These are phyloP conservation scores for Saccharomycopsis babjevae DNA, from an alignment of 805 yeast genomes.

Conservation along the genomic window DNA sequence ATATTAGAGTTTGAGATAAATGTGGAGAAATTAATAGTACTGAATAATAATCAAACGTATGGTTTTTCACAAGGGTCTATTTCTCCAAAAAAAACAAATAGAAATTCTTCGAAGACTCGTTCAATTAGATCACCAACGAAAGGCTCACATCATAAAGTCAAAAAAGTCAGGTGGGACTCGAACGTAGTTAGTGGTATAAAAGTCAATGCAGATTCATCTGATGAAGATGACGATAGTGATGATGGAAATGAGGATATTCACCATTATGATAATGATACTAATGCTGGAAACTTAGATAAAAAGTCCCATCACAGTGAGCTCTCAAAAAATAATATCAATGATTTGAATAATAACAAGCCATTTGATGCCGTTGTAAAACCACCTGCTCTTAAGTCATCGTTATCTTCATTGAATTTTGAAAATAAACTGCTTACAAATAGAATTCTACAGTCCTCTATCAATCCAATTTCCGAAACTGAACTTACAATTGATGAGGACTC, in stretches of 20 bases:
- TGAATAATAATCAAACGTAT: slow-evolving; percentile 1
- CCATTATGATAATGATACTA: slow-evolving; percentile 13
- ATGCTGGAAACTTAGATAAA: background rate
- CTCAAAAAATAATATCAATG: background rate
- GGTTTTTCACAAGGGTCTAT: slow-evolving; percentile 16
- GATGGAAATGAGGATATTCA: slow-evolving; percentile 7
- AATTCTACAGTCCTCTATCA: background rate
- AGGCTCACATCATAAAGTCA: slow-evolving; percentile 21
- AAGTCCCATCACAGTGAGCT: background rate
- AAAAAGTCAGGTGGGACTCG: slow-evolving; percentile 40
- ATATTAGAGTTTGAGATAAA: slow-evolving; percentile 15
- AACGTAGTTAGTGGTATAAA: slow-evolving; percentile 20
- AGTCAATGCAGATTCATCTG: slow-evolving; percentile 2
- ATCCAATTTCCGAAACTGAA: background rate
- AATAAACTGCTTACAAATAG: background rate
- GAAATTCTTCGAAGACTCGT: slow-evolving; percentile 11
- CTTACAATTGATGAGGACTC: background rate
- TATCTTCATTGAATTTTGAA: background rate
- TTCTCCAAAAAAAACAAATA: slow-evolving; percentile 19
- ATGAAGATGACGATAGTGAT: slow-evolving; percentile 3
- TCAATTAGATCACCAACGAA: slow-evolving; percentile 12
- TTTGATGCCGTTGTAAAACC: slow-evolving; percentile 1
- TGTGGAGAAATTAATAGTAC: background rate
- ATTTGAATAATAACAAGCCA: slow-evolving; percentile 8
- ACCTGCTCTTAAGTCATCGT: background rate